Percentiles rank a stretch among this genome's conserved stretches.
Conservation (phyloP, 2,329 filamentous ascomycete species). For the Apiospora malaysiana region DNA sequence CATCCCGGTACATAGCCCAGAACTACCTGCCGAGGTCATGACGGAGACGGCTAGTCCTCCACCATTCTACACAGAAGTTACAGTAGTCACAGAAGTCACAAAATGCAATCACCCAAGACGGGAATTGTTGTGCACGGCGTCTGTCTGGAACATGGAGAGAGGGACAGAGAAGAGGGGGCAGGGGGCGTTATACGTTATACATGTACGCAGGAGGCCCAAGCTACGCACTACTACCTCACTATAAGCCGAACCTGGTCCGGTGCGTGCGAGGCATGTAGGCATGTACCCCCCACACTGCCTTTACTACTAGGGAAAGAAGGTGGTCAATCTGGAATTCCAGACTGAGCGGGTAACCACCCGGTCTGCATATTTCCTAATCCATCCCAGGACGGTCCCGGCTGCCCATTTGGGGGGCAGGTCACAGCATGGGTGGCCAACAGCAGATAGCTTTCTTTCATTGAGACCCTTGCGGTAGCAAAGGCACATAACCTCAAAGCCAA, state of each 20-base stretch:
- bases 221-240: slow-evolving; percentile 1
- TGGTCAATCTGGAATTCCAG: slow-evolving; percentile 16
- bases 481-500: background rate
- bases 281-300: background rate
- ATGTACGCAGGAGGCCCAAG: background rate
- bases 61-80: background rate
- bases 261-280: too few species aligned
- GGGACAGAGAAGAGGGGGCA: background rate
- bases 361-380: background rate
- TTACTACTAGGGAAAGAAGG: background rate
- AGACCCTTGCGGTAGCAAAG: background rate
- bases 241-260: background rate
- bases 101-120: background rate
- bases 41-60: background rate
- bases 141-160: background rate
- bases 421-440: slow-evolving; percentile 1
- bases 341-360: slow-evolving; percentile 6
- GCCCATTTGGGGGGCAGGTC: slow-evolving; percentile 2
- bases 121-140: background rate
- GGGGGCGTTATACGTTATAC: background rate
- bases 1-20: background rate
- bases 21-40: background rate
- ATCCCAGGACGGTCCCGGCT: background rate
- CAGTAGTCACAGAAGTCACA: background rate
- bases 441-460: background rate